Evolutionary conservation across 768 basidiomycete genomes (phyloP), one percentile per base, ranked within the genome.

Genomic region (Udeniomyces megalosporus): DNA sequence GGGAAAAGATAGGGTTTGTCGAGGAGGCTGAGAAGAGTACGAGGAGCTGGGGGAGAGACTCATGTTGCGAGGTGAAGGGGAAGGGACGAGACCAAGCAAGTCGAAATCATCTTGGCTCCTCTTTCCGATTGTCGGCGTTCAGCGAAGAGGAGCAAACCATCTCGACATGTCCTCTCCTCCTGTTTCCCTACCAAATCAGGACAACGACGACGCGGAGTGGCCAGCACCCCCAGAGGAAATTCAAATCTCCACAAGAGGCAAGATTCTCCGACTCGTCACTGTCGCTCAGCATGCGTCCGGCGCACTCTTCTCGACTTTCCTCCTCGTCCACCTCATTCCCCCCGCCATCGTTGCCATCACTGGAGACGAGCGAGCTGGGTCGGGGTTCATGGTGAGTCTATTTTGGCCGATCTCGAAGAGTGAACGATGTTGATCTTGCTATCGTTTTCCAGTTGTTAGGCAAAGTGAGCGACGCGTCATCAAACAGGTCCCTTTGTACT

Each of bases 361-460:
- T 11, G 58, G 58, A n/a, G 58, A 59, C 11, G 58, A 59, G 35
- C 47, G 47, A 5, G 3, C 29, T 15, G 58, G 31, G 1, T 49
- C 47, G n/a, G 31, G 22, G 12, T 59, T 59, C 46, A 59, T 59
- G 58, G 58, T 59, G 17, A 11, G 48, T 50, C 22, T 35, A n/a
- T 17, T 34, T 35, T 12, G 17, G n/a, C n/a, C n/a, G n/a, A n/a
- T n/a, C n/a, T n/a, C n/a, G n/a, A n/a, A n/a, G n/a, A n/a, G n/a
- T n/a, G n/a, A n/a, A n/a, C n/a, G n/a, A n/a, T n/a, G n/a, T n/a
- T n/a, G n/a, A n/a, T n/a, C n/a, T n/a, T n/a, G n/a, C n/a, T n/a
- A n/a, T n/a, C n/a, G n/a, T n/a, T n/a, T n/a, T n/a, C n/a, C n/a
- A n/a, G n/a, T n/a, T n/a, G n/a, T n/a, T n/a, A n/a, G n/a, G n/a